Evolutionary conservation across 108 stramenopile genomes (phyloP).

Genomic region (Discostella stelligeroides): DNA sequence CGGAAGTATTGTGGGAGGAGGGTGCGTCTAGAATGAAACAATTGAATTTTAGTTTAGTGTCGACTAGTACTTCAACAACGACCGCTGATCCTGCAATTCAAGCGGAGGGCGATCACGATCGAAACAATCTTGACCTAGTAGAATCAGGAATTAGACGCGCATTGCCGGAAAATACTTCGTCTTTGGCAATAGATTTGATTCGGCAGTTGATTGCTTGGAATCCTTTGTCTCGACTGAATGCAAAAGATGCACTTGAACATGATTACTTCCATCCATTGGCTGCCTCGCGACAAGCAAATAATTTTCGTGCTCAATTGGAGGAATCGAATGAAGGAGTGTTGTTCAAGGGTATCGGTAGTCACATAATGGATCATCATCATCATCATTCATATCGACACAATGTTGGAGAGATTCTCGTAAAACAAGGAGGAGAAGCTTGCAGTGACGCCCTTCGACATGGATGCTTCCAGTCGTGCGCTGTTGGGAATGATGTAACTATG

Average conservation of each 20-base stretch:
- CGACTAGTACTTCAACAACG: constrained; percentile 45
- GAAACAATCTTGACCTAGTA: constrained; percentile 31
- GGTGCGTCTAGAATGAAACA: constrained; percentile 33
- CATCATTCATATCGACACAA: too few species aligned
- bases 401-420: not conserved
- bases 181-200: constrained; percentile 14
- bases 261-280: constrained; percentile 58
- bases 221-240: constrained; percentile 75
- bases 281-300: not conserved
- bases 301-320: not conserved
- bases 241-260: constrained; percentile 64
- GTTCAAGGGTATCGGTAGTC: not conserved
- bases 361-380: not conserved
- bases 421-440: not conserved
- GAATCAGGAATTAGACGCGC: not conserved
- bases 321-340: not conserved
- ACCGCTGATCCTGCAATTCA: constrained; percentile 3
- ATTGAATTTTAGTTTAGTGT: constrained; percentile 54
- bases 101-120: not conserved
- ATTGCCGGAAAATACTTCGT: not conserved
- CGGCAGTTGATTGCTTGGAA: constrained; percentile 52
- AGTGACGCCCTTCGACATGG: not conserved
- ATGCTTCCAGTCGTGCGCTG: not conserved
- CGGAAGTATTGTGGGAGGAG: constrained; percentile 52
- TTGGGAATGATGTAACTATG: too few species aligned